A percentile compares a stretch with the other conserved stretches of the same genome.
Conservation (phyloP, 2,329 filamentous ascomycete genomes). For the Aspergillus tamarii region DNA sequence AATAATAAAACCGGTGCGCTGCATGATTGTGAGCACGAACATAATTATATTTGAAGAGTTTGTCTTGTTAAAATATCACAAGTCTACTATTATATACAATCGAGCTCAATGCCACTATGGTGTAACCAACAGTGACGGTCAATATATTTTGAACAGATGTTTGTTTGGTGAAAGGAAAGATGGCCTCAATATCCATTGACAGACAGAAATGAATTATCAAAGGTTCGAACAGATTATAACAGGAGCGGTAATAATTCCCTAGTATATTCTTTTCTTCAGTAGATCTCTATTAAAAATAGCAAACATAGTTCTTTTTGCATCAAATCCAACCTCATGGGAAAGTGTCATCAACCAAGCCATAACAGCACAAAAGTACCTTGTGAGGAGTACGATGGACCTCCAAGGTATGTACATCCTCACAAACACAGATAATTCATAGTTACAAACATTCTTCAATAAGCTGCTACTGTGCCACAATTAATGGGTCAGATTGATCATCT, state of each 20-base stretch:
- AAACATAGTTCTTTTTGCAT: not conserved
- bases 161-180: not conserved
- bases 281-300: not conserved
- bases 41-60: not conserved
- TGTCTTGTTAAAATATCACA: not conserved
- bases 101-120: not conserved
- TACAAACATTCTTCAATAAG: not conserved
- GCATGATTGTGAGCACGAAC: not conserved
- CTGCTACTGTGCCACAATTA: not conserved
- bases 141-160: not conserved
- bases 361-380: constrained; percentile 1
- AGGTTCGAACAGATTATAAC: not conserved
- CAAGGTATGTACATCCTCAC: not conserved
- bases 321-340: not conserved
- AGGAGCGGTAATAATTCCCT: not conserved
- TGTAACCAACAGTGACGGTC: not conserved
- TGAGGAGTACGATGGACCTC: not conserved
- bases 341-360: not conserved
- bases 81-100: not conserved
- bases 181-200: not conserved
- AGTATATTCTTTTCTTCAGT: not conserved
- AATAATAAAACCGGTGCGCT: not conserved
- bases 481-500: constrained; percentile 4
- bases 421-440: not conserved
- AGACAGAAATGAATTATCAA: not conserved